Percentiles rank a stretch among this genome's conserved stretches.
Conservation (phyloP, 2,329 filamentous ascomycete genomes). For the Ceratocystiopsis brevicomis region DNA sequence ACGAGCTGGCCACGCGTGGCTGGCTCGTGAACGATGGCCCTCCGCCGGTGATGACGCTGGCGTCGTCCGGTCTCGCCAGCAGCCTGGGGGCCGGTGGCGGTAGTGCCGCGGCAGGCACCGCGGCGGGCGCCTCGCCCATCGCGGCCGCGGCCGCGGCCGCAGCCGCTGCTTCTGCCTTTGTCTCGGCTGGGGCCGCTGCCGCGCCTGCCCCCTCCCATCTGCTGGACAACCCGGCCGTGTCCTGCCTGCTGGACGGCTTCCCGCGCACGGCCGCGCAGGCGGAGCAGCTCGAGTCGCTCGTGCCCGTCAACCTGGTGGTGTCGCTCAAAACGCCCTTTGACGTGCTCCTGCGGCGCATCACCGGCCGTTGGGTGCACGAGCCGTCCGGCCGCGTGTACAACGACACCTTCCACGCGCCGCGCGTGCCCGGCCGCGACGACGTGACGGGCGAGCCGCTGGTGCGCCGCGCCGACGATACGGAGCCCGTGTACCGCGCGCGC, state of each 20-base stretch:
- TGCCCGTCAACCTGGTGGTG: conserved; percentile 91
- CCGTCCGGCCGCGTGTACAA: conserved; percentile 89
- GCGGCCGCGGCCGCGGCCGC: conserved; percentile 9
- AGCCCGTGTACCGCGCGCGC: conserved; percentile 66
- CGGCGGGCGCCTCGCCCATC: no score
- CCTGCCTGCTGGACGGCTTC: conserved; percentile 92
- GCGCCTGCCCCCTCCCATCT: conserved; percentile 12
- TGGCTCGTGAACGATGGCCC: conserved; percentile 45
- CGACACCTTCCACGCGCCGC: conserved; percentile 75
- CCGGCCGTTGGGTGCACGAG: conserved; percentile 83
- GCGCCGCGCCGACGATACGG: conserved; percentile 68
- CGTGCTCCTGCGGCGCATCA: conserved; percentile 77
- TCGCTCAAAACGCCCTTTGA: conserved; percentile 69
- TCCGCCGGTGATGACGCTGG: conserved; percentile 31
- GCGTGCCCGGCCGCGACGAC: conserved; percentile 66
- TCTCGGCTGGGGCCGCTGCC: conserved; percentile 18
- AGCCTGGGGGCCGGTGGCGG: conserved; percentile 8
- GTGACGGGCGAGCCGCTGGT: conserved; percentile 73
- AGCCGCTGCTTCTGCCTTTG: conserved; percentile 16
- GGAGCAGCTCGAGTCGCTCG: conserved; percentile 51
- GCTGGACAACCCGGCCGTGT: conserved; percentile 56
- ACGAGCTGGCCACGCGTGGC: conserved; percentile 67
- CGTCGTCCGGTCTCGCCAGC: conserved; percentile 18
- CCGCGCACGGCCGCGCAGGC: conserved; percentile 76
- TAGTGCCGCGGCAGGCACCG: no score